phyloP scores from a whole-genome alignment of 2,329 filamentous ascomycete species.

The Exophiala calicioides region DNA sequence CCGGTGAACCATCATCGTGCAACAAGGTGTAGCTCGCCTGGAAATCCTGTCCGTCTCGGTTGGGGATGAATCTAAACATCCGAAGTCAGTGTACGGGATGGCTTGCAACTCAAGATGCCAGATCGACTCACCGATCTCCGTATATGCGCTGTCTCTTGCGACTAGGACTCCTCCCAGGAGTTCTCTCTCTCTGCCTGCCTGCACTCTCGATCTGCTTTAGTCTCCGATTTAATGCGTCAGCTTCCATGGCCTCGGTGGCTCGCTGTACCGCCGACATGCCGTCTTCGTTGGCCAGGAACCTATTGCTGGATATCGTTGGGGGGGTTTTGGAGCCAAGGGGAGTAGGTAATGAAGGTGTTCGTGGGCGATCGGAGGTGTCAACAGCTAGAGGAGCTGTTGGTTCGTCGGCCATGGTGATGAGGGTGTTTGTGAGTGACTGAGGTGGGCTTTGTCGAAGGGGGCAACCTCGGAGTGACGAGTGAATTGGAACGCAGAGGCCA shows the following conservation, averaged over 20 bases:
- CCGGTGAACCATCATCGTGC: constrained; percentile 89
- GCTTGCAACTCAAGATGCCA: background rate
- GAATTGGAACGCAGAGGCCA: constrained; percentile 1
- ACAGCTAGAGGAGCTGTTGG: constrained; percentile 8
- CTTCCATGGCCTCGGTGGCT: constrained; percentile 58
- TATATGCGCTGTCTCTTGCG: constrained; percentile 69
- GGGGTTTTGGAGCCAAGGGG: constrained; percentile 63
- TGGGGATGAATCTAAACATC: constrained; percentile 80
- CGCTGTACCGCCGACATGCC: constrained; percentile 32
- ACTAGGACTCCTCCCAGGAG: constrained; percentile 66
- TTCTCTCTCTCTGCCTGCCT: constrained; percentile 60
- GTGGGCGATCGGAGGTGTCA: constrained; percentile 29
- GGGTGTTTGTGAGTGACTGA: constrained; percentile 2
- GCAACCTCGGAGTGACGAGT: constrained; percentile 5
- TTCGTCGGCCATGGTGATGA: constrained; percentile 25
- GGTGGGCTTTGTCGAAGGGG: background rate
- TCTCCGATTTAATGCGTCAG: constrained; percentile 60
- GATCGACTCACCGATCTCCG: constrained; percentile 57
- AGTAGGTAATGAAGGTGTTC: constrained; percentile 52
- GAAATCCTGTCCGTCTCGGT: constrained; percentile 86
- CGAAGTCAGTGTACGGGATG: constrained; percentile 8
- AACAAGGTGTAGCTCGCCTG: constrained; percentile 90
- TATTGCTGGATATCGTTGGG: constrained; percentile 56
- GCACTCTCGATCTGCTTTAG: constrained; percentile 63
- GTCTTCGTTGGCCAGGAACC: constrained; percentile 28